Evolutionary conservation across 176 grass and related monocot genomes (phyloP).

Genomic region (Panicum miliaceum): DNA sequence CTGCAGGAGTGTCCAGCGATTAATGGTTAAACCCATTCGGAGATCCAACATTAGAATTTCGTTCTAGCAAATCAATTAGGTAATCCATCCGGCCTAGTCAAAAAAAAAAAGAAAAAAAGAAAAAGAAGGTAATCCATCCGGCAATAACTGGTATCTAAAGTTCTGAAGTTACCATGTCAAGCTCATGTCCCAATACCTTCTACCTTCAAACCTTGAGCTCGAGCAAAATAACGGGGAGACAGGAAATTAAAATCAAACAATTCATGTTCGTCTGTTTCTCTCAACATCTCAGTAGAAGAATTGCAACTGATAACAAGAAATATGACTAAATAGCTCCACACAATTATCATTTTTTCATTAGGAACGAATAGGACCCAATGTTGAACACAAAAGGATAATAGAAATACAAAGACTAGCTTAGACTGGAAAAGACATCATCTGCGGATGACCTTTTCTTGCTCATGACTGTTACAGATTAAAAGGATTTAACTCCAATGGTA

Average conservation of each 20-base stretch:
- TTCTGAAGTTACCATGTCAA: no score
- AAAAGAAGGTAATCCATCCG: no score
- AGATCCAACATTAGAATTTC: no score
- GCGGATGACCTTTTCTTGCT: neutral
- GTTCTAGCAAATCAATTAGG: no score
- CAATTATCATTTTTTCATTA: neutral
- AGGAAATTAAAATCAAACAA: neutral
- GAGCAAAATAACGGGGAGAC: neutral
- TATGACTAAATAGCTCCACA: neutral
- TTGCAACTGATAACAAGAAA: neutral
- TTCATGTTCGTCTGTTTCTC: neutral
- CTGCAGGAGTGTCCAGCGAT: no score
- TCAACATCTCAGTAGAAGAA: neutral
- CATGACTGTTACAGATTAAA: neutral
- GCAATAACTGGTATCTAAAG: no score
- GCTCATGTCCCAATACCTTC: no score
- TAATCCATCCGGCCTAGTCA: no score
- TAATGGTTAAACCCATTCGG: no score
- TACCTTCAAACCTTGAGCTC: neutral
- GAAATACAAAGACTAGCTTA: constrained; percentile 30
- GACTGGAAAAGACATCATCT: neutral
- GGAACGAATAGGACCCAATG: neutral
- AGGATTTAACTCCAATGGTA: neutral
- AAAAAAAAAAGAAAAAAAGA: no score
- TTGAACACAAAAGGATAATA: constrained; percentile 22